These are phyloP conservation scores for Huntiella omanensis DNA, from an alignment of 2,329 filamentous ascomycete species.

Conservation along the genomic window DNA sequence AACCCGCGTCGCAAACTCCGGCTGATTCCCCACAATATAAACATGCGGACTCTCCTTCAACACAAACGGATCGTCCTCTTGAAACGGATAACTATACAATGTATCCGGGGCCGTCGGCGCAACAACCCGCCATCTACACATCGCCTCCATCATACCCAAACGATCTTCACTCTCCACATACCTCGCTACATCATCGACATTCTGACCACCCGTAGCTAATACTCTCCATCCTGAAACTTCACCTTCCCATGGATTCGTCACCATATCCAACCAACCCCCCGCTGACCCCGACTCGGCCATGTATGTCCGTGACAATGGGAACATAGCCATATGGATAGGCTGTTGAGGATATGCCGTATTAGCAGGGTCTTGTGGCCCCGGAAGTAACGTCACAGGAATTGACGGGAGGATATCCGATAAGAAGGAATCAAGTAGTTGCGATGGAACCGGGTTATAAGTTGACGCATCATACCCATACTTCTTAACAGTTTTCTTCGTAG, in stretches of 20 bases:
- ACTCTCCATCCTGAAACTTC: conserved; percentile 81
- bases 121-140: conserved; percentile 77
- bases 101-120: conserved; percentile 95
- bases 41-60: conserved; percentile 72
- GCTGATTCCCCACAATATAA: conserved; percentile 77
- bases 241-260: conserved; percentile 86
- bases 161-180: conserved; percentile 67
- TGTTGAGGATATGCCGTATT: conserved; percentile 85
- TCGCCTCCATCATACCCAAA: conserved; percentile 80
- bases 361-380: conserved; percentile 69
- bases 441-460: conserved; percentile 71
- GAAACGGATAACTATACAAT: conserved; percentile 89
- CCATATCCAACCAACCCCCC: conserved; percentile 55
- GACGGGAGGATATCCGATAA: conserved; percentile 64
- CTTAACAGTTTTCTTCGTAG: conserved; percentile 28
- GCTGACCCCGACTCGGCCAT: conserved; percentile 24
- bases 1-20: conserved; percentile 52
- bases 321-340: conserved; percentile 81
- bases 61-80: conserved; percentile 82
- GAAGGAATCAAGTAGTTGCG: conserved; percentile 67
- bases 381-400: conserved; percentile 74
- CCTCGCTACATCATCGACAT: conserved; percentile 81
- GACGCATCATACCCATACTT: conserved; percentile 92
- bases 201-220: conserved; percentile 76
- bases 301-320: conserved; percentile 57